These are phyloP conservation scores for Micromonas pusilla DNA, from an alignment of 139 green algal species.

Conservation along the genomic window DNA sequence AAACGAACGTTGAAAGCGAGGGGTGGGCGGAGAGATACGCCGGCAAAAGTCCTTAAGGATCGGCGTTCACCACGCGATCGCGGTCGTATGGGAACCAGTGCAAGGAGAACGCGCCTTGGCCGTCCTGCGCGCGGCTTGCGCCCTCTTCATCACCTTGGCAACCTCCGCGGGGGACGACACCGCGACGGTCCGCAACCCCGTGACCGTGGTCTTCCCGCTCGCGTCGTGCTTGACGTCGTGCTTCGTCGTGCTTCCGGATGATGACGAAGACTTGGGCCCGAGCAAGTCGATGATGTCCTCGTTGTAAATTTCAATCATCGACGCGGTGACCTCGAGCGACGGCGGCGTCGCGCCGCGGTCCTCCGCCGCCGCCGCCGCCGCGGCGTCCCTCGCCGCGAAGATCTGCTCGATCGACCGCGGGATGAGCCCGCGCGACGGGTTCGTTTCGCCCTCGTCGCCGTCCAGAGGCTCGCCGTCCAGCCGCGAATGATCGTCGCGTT, in stretches of 20 bases:
- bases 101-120: too few relatives aligned
- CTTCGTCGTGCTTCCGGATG: constrained; percentile 15
- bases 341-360: background rate
- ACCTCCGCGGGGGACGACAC: constrained; percentile 45
- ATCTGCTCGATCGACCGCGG: constrained; percentile 29
- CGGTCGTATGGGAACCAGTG: too few relatives aligned
- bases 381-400: background rate
- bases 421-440: constrained; percentile 20
- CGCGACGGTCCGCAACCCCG: constrained; percentile 24
- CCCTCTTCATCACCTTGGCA: constrained; percentile 32
- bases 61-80: too few relatives aligned
- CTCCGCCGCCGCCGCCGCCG: background rate
- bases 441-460: background rate
- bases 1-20: too few relatives aligned
- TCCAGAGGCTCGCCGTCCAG: background rate
- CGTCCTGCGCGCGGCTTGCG: background rate
- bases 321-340: constrained; percentile 63
- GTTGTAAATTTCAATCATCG: constrained; percentile 98
- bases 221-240: constrained; percentile 46
- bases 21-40: too few relatives aligned
- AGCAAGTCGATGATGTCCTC: constrained; percentile 73
- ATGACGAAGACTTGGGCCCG: too few relatives aligned
- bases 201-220: constrained; percentile 40
- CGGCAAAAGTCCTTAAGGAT: too few relatives aligned
- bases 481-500: background rate